Percentiles rank a stretch among this genome's conserved stretches.
Conservation (phyloP, 2,329 filamentous ascomycete species). For the Talaromyces verruculosus region DNA sequence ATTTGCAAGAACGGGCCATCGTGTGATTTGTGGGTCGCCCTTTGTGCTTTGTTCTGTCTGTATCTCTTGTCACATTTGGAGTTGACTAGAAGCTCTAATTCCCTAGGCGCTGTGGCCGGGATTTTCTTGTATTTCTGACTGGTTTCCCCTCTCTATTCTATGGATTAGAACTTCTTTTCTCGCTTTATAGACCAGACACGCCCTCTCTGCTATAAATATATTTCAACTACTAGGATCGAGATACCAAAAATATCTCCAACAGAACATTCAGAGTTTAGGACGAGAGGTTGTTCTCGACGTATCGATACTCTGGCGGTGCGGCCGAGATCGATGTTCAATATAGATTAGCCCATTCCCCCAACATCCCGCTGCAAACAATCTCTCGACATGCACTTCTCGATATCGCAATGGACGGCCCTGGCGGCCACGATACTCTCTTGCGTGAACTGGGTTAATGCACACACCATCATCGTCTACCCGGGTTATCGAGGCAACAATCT, state of each 20-base stretch:
- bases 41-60: constrained; percentile 11
- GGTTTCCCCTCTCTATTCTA: neutral
- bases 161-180: neutral
- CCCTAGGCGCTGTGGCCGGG: neutral
- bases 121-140: constrained; percentile 12
- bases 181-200: constrained; percentile 2
- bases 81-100: neutral
- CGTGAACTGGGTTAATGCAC: constrained; percentile 48
- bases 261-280: neutral
- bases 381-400: constrained; percentile 18
- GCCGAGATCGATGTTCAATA: constrained; percentile 9
- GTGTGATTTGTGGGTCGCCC: constrained; percentile 15
- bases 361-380: neutral
- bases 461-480: constrained; percentile 82
- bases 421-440: constrained; percentile 26
- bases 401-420: constrained; percentile 21
- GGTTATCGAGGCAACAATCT: constrained; percentile 86
- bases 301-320: neutral
- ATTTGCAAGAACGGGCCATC: neutral
- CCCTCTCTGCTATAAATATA: constrained; percentile 5
- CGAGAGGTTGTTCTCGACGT: constrained; percentile 2
- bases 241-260: constrained; percentile 2
- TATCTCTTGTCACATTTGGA: constrained; percentile 8
- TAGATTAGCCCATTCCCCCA: neutral
- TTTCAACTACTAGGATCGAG: neutral